A percentile compares a stretch with the other conserved stretches of the same genome.
Conservation (phyloP, 1,139 yeast genomes). For the Candida freyschussii region DNA sequence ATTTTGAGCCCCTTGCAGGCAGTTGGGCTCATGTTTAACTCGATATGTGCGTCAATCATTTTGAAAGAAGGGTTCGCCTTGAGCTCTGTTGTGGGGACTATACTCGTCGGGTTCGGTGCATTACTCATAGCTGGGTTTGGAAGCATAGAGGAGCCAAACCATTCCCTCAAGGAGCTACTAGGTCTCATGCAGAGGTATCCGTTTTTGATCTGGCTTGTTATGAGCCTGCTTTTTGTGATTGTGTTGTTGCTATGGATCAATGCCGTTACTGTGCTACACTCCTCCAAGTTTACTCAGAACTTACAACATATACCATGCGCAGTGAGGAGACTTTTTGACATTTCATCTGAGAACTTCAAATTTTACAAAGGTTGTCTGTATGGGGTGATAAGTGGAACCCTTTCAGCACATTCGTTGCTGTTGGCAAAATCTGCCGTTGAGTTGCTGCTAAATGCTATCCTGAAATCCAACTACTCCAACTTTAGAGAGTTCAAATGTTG, state of each 20-base stretch:
- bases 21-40: conserved; percentile 80
- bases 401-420: conserved; percentile 81
- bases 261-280: conserved; percentile 11
- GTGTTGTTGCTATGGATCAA: conserved; percentile 26
- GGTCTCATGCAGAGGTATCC: conserved; percentile 34
- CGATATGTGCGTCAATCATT: conserved; percentile 65
- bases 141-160: conserved; percentile 47
- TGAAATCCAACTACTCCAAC: conserved; percentile 28
- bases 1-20: conserved; percentile 82
- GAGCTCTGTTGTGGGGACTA: conserved; percentile 58
- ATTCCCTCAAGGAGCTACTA: conserved; percentile 42
- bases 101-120: conserved; percentile 70
- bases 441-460: conserved; percentile 46
- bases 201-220: conserved; percentile 43
- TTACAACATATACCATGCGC: conserved; percentile 3
- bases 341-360: conserved; percentile 11
- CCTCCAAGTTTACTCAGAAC: conserved; percentile 1
- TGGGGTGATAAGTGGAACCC: conserved; percentile 71
- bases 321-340: conserved; percentile 7
- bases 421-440: conserved; percentile 84
- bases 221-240: conserved; percentile 29
- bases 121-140: conserved; percentile 77
- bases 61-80: conserved; percentile 65
- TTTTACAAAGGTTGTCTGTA: conserved; percentile 47
- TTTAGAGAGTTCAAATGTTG: conserved; percentile 21